These are phyloP conservation scores for Sporothrix humicola DNA, from an alignment of 2,329 filamentous ascomycete species.

Conservation along the genomic window DNA sequence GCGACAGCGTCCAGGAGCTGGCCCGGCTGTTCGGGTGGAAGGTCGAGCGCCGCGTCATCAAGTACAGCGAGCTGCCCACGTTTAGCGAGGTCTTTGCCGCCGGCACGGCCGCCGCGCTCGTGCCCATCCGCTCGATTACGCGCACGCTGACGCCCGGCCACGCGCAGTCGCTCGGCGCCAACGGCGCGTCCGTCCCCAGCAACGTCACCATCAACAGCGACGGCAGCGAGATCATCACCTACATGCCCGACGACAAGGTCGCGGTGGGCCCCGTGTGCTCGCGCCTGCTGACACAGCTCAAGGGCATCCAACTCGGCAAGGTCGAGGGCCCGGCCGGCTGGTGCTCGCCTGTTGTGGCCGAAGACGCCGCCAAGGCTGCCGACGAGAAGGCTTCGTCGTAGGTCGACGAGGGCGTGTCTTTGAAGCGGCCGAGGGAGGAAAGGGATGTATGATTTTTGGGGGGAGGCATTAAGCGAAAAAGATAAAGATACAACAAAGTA, in stretches of 20 bases:
- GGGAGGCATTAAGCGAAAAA: no score
- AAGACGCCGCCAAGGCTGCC: slow-evolving; percentile 50
- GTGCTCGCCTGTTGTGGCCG: slow-evolving; percentile 58
- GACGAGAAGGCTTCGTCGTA: slow-evolving; percentile 17
- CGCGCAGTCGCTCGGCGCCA: slow-evolving; percentile 48
- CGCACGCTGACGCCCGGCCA: slow-evolving; percentile 56
- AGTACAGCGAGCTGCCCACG: slow-evolving; percentile 61
- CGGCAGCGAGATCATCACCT: slow-evolving; percentile 59
- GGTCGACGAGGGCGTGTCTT: background rate
- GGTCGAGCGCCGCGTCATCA: slow-evolving; percentile 77
- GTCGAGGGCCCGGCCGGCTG: slow-evolving; percentile 78
- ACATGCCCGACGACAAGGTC: slow-evolving; percentile 60
- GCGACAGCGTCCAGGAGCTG: slow-evolving; percentile 77
- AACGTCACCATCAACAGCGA: slow-evolving; percentile 49
- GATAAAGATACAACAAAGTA: background rate
- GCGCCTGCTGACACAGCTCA: slow-evolving; percentile 75
- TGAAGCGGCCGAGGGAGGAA: no score
- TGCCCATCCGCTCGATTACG: slow-evolving; percentile 90
- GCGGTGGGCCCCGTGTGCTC: slow-evolving; percentile 76
- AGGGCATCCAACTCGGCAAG: slow-evolving; percentile 85
- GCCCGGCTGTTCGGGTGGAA: slow-evolving; percentile 80
- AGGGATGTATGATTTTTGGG: no score
- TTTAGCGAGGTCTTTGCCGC: slow-evolving; percentile 85
- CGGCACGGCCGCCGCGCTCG: slow-evolving; percentile 87
- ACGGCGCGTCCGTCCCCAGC: slow-evolving; percentile 43